Evolutionary conservation across 2,329 filamentous ascomycete genomes (phyloP).

Genomic region (Neonectria faginata): DNA sequence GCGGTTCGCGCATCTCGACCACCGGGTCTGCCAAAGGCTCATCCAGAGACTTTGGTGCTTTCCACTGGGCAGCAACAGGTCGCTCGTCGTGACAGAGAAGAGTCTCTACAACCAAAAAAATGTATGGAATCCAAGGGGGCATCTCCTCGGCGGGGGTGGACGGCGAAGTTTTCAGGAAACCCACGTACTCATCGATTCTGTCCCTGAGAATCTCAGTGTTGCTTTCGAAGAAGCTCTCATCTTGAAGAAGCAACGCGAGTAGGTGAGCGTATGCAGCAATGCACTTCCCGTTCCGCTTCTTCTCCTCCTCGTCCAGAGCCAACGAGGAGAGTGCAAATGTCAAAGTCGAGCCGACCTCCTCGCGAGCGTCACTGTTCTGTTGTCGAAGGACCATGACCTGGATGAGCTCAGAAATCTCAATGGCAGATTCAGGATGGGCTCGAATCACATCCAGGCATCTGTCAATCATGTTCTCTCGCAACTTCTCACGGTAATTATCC

Average conservation of each 20-base stretch:
- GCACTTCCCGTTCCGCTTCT: slow-evolving; percentile 70
- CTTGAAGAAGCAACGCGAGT: slow-evolving; percentile 86
- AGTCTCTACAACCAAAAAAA: slow-evolving; percentile 90
- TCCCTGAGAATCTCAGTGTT: slow-evolving; percentile 81
- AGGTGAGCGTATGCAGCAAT: slow-evolving; percentile 94
- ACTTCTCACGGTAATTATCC: slow-evolving; percentile 77
- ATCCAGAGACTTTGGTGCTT: slow-evolving; percentile 62
- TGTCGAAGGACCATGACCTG: slow-evolving; percentile 74
- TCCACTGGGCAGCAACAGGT: slow-evolving; percentile 80
- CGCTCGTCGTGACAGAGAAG: slow-evolving; percentile 90
- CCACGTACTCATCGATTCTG: slow-evolving; percentile 79
- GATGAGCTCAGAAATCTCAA: slow-evolving; percentile 91
- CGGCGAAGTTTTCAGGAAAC: slow-evolving; percentile 79
- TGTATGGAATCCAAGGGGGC: slow-evolving; percentile 92
- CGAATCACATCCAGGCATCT: slow-evolving; percentile 91
- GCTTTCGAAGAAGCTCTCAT: slow-evolving; percentile 81
- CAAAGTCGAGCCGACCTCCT: slow-evolving; percentile 84
- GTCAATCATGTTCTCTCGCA: slow-evolving; percentile 85
- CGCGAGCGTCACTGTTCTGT: slow-evolving; percentile 66
- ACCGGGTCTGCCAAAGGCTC: slow-evolving; percentile 65
- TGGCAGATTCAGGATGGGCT: slow-evolving; percentile 86
- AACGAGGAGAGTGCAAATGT: slow-evolving; percentile 84
- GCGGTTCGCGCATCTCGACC: slow-evolving; percentile 70
- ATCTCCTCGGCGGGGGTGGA: slow-evolving; percentile 78
- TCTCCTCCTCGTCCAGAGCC: slow-evolving; percentile 69